Evolutionary conservation across 2,329 filamentous ascomycete species (phyloP).

Genomic region (Apiospora koreana): DNA sequence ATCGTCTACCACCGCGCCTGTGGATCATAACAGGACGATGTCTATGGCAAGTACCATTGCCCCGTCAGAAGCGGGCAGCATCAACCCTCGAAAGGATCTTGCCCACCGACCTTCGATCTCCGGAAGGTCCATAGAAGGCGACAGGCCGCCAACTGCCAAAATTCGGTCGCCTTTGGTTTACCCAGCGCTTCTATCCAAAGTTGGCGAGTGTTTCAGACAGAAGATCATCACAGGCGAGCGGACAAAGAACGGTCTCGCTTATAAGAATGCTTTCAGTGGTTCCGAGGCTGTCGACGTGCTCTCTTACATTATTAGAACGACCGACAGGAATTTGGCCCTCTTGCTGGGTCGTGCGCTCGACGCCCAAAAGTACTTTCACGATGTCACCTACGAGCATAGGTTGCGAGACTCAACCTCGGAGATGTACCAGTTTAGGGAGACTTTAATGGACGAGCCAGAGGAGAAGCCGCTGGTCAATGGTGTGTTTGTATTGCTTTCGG

Average conservation of each 20-base stretch:
- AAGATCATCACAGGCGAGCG: constrained; percentile 84
- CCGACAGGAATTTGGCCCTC: constrained; percentile 89
- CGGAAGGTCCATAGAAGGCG: constrained; percentile 53
- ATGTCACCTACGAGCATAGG: constrained; percentile 96
- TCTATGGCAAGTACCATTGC: constrained; percentile 88
- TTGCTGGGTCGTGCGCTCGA: constrained; percentile 89
- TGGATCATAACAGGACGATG: constrained; percentile 68
- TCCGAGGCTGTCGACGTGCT: constrained; percentile 95
- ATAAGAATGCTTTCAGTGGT: constrained; percentile 96
- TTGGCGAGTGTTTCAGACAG: constrained; percentile 89
- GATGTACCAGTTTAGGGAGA: constrained; percentile 96
- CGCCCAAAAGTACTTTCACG: constrained; percentile 98
- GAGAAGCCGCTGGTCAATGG: constrained; percentile 79
- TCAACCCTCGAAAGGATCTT: constrained; percentile 53
- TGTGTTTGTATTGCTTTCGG: constrained; percentile 92
- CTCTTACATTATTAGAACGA: constrained; percentile 95
- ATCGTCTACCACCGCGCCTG: constrained; percentile 51
- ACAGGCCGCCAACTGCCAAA: constrained; percentile 60
- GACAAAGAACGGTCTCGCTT: constrained; percentile 94
- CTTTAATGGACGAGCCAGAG: constrained; percentile 80
- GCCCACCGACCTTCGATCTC: constrained; percentile 59
- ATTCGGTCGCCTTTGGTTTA: constrained; percentile 85
- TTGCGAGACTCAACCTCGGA: constrained; percentile 91
- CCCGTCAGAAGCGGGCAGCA: constrained; percentile 62
- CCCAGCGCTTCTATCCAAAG: constrained; percentile 88